phyloP scores from a whole-genome alignment of 1,139 yeast genomes.

The Zygoascus hellenicus region DNA sequence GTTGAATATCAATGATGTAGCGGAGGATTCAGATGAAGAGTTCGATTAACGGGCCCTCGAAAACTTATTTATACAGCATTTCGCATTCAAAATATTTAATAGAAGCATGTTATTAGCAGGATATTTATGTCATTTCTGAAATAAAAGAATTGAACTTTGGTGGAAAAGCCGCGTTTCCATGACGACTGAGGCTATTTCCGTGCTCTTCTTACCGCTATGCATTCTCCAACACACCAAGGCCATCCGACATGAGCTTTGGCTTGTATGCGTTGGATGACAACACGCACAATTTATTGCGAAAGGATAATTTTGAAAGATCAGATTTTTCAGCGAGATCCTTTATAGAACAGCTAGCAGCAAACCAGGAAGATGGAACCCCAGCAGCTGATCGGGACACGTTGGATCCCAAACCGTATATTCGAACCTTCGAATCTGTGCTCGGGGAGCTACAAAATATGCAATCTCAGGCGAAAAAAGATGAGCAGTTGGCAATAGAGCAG shows the following conservation, averaged over 20 bases:
- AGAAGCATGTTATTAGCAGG: too few relatives aligned
- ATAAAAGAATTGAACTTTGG: too few relatives aligned
- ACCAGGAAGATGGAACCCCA: constrained; percentile 23
- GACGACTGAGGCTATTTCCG: background rate
- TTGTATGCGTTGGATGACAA: constrained; percentile 56
- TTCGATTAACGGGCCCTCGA: background rate
- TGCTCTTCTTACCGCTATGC: background rate
- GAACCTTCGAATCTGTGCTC: constrained; percentile 85
- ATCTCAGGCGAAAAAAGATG: constrained; percentile 47
- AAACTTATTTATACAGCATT: too few relatives aligned
- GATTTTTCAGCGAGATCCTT: constrained; percentile 73
- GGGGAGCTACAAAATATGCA: constrained; percentile 59
- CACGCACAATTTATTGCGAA: constrained; percentile 57
- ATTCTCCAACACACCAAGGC: background rate
- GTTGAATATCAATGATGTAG: background rate
- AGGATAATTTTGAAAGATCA: constrained; percentile 57
- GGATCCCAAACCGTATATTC: constrained; percentile 91
- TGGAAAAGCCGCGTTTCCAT: too few relatives aligned
- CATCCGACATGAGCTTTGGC: constrained; percentile 8
- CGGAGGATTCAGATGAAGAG: background rate
- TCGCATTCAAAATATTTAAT: too few relatives aligned
- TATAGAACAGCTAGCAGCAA: constrained; percentile 74
- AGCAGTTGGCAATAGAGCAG: constrained; percentile 45
- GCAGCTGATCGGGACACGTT: constrained; percentile 23
- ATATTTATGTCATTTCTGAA: background rate